Evolutionary conservation across 2,329 filamentous ascomycete genomes (phyloP).

Genomic region (Macrophomina phaseolina): DNA sequence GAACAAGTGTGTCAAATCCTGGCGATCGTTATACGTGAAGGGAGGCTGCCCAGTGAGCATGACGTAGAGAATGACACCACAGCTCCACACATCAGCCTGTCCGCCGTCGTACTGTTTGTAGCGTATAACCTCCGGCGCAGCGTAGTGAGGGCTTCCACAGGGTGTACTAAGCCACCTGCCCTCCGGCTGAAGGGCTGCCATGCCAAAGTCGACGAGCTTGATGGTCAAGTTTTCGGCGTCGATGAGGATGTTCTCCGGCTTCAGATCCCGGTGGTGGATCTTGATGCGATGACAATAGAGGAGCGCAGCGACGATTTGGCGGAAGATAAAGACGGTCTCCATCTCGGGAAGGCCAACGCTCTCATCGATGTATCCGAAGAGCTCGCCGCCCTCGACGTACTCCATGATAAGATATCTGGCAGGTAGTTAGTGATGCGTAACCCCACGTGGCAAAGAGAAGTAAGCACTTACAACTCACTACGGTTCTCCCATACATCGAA

Average conservation of each 20-base stretch:
- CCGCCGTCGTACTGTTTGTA: conserved; percentile 80
- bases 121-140: conserved; percentile 87
- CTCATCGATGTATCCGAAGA: conserved; percentile 84
- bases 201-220: conserved; percentile 97
- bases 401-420: conserved; percentile 90
- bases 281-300: conserved; percentile 93
- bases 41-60: conserved; percentile 84
- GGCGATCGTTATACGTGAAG: conserved; percentile 63
- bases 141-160: conserved; percentile 96
- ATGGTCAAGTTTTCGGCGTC: conserved; percentile 72
- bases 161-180: conserved; percentile 83
- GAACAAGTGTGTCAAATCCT: conserved; percentile 69
- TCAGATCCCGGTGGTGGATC: conserved; percentile 94
- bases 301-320: conserved; percentile 90
- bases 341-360: conserved; percentile 77
- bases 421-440: conserved; percentile 32
- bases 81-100: conserved; percentile 92
- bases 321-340: conserved; percentile 82
- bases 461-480: conserved; percentile 77
- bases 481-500: conserved; percentile 99
- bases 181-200: conserved; percentile 88
- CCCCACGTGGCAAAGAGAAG: neutral
- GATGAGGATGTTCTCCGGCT: conserved; percentile 95
- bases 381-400: conserved; percentile 81
- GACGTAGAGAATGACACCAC: conserved; percentile 77